Conservation (phyloP, 2,329 filamentous ascomycete genomes). For the Pseudocercospora vitis region DNA sequence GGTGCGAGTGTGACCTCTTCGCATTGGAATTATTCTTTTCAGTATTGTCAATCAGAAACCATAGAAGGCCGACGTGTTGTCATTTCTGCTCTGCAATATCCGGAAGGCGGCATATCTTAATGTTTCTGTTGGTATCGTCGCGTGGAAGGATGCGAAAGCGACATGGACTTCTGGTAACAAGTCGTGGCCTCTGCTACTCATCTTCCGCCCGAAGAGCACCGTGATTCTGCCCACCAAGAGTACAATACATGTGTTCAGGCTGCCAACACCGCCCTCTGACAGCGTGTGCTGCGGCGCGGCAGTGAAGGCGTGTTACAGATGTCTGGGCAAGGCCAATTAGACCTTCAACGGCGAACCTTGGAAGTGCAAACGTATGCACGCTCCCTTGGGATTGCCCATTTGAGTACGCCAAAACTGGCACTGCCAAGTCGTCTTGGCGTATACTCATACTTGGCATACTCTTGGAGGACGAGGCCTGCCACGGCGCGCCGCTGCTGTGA, state of each 20-base stretch:
- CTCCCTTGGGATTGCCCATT: conserved; percentile 10
- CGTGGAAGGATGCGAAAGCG: background rate
- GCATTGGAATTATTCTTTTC: no score
- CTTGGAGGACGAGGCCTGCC: conserved; percentile 12
- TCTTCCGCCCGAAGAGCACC: background rate
- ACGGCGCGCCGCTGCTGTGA: conserved; percentile 15
- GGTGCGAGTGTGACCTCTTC: background rate
- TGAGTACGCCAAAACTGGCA: conserved; percentile 7
- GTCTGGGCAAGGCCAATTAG: conserved; percentile 20
- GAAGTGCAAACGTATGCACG: conserved; percentile 11
- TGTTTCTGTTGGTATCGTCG: background rate
- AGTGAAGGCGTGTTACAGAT: conserved; percentile 10
- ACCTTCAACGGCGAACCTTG: conserved; percentile 19
- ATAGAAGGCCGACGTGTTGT: no score
- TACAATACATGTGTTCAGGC: background rate
- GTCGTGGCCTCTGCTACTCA: conserved; percentile 1
- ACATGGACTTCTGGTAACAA: conserved; percentile 1
- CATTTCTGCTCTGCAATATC: background rate
- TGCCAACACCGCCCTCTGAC: conserved; percentile 11
- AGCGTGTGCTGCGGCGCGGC: conserved; percentile 11
- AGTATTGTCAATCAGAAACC: no score
- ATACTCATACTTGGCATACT: conserved; percentile 12
- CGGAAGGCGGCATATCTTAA: background rate
- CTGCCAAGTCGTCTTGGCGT: conserved; percentile 12
- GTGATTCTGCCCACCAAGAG: background rate